A percentile compares a stretch with the other conserved stretches of the same genome.
These are phyloP conservation scores for Pycnococcus provasolii DNA, from an alignment of 139 green algal species.

Conservation along the genomic window DNA sequence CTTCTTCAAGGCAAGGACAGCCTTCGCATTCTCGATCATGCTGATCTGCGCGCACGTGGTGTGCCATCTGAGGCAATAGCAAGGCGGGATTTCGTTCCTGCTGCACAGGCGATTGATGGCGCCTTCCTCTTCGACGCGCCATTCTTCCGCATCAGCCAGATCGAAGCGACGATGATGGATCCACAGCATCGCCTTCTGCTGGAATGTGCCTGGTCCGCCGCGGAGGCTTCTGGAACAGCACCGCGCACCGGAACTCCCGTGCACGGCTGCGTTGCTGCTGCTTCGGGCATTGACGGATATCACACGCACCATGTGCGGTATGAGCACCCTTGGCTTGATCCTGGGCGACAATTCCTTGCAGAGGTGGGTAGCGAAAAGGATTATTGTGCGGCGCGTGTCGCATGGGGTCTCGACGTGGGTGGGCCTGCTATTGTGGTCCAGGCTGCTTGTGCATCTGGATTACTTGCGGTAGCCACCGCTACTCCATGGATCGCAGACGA, in stretches of 20 bases:
- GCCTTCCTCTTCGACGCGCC: neutral
- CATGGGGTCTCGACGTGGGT: neutral
- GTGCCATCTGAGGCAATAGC: neutral
- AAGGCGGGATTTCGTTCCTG: neutral
- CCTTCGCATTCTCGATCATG: neutral
- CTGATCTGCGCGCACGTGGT: neutral
- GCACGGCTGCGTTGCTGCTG: neutral
- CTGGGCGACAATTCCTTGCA: neutral
- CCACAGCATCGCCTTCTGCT: slow-evolving; percentile 47
- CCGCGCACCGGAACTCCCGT: neutral
- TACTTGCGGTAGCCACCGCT: neutral
- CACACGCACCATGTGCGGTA: neutral
- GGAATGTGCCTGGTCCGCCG: slow-evolving; percentile 10
- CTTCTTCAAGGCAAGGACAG: neutral
- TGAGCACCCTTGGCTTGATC: neutral
- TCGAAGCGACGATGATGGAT: slow-evolving; percentile 33
- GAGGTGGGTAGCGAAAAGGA: slow-evolving; percentile 1
- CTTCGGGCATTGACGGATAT: neutral
- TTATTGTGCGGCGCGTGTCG: neutral
- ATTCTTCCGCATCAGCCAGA: slow-evolving; percentile 4
- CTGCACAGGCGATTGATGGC: neutral
- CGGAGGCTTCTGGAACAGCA: neutral
- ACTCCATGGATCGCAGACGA: too few relatives aligned
- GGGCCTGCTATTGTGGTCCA: neutral
- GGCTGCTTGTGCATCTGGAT: neutral